Conservation (phyloP, 306 rosid genomes). For the Purshia tridentata region DNA sequence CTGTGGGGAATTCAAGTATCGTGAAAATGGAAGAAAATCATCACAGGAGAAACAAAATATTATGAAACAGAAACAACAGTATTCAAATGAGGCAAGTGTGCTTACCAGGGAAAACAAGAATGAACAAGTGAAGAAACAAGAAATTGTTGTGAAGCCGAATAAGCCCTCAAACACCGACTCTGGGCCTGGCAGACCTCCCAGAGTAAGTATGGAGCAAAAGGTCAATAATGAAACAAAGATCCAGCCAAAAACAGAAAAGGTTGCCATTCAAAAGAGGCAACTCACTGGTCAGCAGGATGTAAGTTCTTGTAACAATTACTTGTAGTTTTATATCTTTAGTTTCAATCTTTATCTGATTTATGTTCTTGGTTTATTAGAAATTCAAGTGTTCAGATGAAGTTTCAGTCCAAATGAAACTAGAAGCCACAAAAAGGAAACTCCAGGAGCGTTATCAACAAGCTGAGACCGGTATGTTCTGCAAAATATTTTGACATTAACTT, state of each 20-base stretch:
- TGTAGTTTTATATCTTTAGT: constrained; percentile 3
- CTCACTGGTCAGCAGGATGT: constrained; percentile 51
- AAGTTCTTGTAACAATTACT: constrained; percentile 22
- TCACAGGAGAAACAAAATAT: constrained; percentile 35
- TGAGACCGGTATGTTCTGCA: constrained; percentile 60
- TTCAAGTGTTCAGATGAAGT: constrained; percentile 55
- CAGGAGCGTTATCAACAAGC: constrained; percentile 94
- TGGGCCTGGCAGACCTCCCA: constrained; percentile 57
- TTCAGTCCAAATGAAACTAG: constrained; percentile 68
- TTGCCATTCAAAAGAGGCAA: constrained; percentile 49
- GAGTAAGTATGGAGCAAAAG: constrained; percentile 42
- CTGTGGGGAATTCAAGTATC: constrained; percentile 47
- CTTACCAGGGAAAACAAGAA: constrained; percentile 46
- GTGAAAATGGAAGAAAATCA: constrained; percentile 55
- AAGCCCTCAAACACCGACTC: constrained; percentile 46
- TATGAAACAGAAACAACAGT: constrained; percentile 43
- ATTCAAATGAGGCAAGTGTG: constrained; percentile 29
- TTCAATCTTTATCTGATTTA: constrained; percentile 30
- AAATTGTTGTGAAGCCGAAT: constrained; percentile 44
- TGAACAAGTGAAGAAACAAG: constrained; percentile 48
- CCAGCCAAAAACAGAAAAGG: constrained; percentile 43
- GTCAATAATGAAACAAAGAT: constrained; percentile 29
- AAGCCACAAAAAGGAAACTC: constrained; percentile 94
- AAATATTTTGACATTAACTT: not conserved
- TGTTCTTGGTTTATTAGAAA: constrained; percentile 37